These are phyloP conservation scores for Ophiocordyceps camponoti-rufipedis DNA, from an alignment of 2,329 filamentous ascomycete species.

Conservation along the genomic window DNA sequence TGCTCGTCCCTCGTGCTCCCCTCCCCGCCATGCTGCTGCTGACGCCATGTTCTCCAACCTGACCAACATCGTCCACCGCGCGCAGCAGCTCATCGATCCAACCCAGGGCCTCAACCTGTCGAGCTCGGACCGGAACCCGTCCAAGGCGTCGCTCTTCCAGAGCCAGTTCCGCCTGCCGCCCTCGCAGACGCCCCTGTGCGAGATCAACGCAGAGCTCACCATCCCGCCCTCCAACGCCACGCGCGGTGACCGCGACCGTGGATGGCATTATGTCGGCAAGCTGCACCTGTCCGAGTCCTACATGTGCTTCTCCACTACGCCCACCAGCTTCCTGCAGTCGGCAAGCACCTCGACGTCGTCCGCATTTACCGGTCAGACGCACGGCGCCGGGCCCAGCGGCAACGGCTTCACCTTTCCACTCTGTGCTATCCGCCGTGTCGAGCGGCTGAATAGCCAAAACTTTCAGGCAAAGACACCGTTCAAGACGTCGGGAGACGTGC, in stretches of 20 bases:
- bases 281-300: slow-evolving; percentile 88
- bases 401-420: slow-evolving; percentile 93
- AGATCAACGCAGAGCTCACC: slow-evolving; percentile 91
- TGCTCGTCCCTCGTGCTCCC: no score
- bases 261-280: slow-evolving; percentile 81
- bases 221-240: slow-evolving; percentile 56
- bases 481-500: background rate
- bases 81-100: slow-evolving; percentile 86
- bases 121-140: slow-evolving; percentile 62
- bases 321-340: slow-evolving; percentile 67
- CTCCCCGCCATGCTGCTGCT: slow-evolving; percentile 19
- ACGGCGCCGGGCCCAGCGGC: slow-evolving; percentile 78
- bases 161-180: slow-evolving; percentile 90
- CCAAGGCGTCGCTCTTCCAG: slow-evolving; percentile 85
- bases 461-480: slow-evolving; percentile 37
- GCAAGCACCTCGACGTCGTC: slow-evolving; percentile 66
- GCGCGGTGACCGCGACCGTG: slow-evolving; percentile 53
- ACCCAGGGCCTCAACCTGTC: slow-evolving; percentile 58
- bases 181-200: slow-evolving; percentile 81
- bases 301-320: slow-evolving; percentile 90
- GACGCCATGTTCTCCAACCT: slow-evolving; percentile 38
- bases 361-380: slow-evolving; percentile 79
- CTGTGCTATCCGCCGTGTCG: slow-evolving; percentile 78
- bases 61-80: slow-evolving; percentile 80
- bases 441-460: slow-evolving; percentile 80